Percentiles rank a stretch among this genome's conserved stretches.
These are phyloP conservation scores for Candida ficus DNA, from an alignment of 805 yeast genomes.

Conservation along the genomic window DNA sequence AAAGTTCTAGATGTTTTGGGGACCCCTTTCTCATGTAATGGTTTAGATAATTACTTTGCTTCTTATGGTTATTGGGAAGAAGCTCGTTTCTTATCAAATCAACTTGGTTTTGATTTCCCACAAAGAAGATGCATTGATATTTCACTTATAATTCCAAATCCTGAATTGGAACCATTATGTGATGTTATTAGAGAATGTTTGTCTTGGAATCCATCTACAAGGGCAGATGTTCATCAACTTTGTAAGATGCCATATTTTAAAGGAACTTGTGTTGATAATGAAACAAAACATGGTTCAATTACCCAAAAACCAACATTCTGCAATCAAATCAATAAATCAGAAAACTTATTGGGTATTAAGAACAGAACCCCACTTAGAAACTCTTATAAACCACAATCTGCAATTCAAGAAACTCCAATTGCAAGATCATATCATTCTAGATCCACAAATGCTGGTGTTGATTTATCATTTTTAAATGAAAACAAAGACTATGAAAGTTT, in stretches of 20 bases:
- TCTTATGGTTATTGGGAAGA: conserved; percentile 75
- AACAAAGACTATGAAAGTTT: conserved; percentile 2
- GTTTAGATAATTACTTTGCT: conserved; percentile 30
- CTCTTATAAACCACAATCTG: neutral
- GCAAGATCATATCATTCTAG: conserved; percentile 3
- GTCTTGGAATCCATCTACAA: conserved; percentile 72
- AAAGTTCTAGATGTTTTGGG: conserved; percentile 67
- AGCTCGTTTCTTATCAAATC: conserved; percentile 46
- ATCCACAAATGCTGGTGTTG: conserved; percentile 5
- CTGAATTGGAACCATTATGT: conserved; percentile 33
- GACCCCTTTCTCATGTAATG: conserved; percentile 45
- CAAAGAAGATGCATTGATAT: conserved; percentile 43
- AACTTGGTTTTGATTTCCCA: conserved; percentile 56
- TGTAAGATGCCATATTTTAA: conserved; percentile 51
- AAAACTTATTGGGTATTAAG: conserved; percentile 14
- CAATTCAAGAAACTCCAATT: neutral
- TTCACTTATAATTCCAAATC: conserved; percentile 39
- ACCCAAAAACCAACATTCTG: neutral
- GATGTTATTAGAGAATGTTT: conserved; percentile 47
- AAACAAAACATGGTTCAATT: neutral
- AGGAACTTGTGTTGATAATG: conserved; percentile 32
- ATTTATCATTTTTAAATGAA: conserved; percentile 10
- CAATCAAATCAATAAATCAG: conserved; percentile 10
- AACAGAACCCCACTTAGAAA: neutral
- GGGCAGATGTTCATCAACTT: conserved; percentile 48